Evolutionary conservation across 768 basidiomycete species (phyloP).

Genomic region (Crucibulum laeve): DNA sequence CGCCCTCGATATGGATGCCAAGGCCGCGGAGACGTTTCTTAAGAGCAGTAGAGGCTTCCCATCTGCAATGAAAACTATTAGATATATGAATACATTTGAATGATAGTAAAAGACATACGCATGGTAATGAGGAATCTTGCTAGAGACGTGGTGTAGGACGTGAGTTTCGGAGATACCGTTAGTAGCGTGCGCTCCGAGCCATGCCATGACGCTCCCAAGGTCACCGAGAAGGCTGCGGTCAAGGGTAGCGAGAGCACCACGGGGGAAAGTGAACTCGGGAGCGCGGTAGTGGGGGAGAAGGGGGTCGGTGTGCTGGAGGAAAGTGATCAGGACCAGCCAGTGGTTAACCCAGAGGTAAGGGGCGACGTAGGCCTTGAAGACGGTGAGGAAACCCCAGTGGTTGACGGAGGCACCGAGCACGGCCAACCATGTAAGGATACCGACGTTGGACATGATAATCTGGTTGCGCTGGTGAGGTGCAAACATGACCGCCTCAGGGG

Average conservation of each 20-base stretch:
- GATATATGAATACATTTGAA: background rate
- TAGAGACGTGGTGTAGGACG: slow-evolving; percentile 85
- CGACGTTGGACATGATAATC: slow-evolving; percentile 79
- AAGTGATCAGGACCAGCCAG: slow-evolving; percentile 95
- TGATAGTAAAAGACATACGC: slow-evolving; percentile 39
- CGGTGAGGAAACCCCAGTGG: slow-evolving; percentile 61
- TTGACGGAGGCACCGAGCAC: slow-evolving; percentile 52
- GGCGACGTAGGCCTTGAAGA: slow-evolving; percentile 76
- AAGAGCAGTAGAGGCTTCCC: slow-evolving; percentile 88
- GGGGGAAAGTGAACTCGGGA: slow-evolving; percentile 85
- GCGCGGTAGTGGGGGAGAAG: slow-evolving; percentile 91
- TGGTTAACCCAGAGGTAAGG: slow-evolving; percentile 95
- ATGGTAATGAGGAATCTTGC: slow-evolving; percentile 96
- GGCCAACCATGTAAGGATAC: slow-evolving; percentile 70
- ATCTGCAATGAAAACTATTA: slow-evolving; percentile 34
- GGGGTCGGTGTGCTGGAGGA: slow-evolving; percentile 98
- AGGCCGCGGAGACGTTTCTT: slow-evolving; percentile 67
- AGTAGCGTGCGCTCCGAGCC: slow-evolving; percentile 81
- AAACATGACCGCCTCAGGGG: slow-evolving; percentile 76
- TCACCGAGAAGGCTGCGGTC: slow-evolving; percentile 82
- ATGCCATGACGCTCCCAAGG: slow-evolving; percentile 73
- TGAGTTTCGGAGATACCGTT: slow-evolving; percentile 95
- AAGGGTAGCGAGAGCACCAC: slow-evolving; percentile 89
- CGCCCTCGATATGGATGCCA: slow-evolving; percentile 62
- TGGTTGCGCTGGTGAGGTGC: slow-evolving; percentile 73